These are phyloP conservation scores for Arthroderma sp. DNA, from an alignment of 2,329 filamentous ascomycete species.

Conservation along the genomic window DNA sequence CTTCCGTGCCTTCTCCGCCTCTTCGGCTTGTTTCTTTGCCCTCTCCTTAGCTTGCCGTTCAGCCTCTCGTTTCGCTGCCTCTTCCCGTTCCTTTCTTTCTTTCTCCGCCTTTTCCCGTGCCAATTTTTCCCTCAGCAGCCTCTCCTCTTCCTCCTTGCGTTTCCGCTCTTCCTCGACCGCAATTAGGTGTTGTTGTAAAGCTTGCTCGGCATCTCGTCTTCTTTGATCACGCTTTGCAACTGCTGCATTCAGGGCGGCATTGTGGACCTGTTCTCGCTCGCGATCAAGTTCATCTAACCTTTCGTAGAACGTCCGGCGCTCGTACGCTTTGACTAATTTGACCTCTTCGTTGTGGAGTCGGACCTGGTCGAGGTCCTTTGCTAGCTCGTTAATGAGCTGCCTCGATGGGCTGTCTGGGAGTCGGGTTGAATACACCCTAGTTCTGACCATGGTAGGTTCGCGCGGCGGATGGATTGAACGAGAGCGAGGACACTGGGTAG, in stretches of 20 bases:
- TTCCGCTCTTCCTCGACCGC: conserved; percentile 26
- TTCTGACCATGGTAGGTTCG: conserved; percentile 17
- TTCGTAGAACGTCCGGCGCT: conserved; percentile 37
- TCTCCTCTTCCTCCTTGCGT: conserved; percentile 24
- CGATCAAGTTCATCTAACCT: conserved; percentile 49
- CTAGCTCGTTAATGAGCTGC: conserved; percentile 29
- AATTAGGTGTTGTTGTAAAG: conserved; percentile 35
- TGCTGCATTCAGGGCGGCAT: conserved; percentile 52
- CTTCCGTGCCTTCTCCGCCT: conserved; percentile 25
- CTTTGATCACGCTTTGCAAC: conserved; percentile 55
- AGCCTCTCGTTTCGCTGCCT: conserved; percentile 24
- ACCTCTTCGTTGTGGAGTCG: conserved; percentile 29
- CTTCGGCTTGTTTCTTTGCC: conserved; percentile 24
- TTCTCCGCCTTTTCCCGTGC: conserved; percentile 26
- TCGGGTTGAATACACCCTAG: conserved; percentile 16
- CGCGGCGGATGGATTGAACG: not conserved
- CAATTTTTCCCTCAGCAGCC: conserved; percentile 21
- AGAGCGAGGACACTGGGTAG: not conserved
- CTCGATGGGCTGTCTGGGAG: conserved; percentile 27
- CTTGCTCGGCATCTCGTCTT: conserved; percentile 41
- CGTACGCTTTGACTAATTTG: conserved; percentile 32
- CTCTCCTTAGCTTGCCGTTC: conserved; percentile 34
- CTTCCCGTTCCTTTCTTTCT: conserved; percentile 24
- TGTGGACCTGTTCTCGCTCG: conserved; percentile 50
- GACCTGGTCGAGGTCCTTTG: conserved; percentile 28